Percentiles rank a stretch among this genome's conserved stretches.
Evolutionary conservation across 2,329 filamentous ascomycete genomes (phyloP).

Genomic region (Stachybotrys elegans): DNA sequence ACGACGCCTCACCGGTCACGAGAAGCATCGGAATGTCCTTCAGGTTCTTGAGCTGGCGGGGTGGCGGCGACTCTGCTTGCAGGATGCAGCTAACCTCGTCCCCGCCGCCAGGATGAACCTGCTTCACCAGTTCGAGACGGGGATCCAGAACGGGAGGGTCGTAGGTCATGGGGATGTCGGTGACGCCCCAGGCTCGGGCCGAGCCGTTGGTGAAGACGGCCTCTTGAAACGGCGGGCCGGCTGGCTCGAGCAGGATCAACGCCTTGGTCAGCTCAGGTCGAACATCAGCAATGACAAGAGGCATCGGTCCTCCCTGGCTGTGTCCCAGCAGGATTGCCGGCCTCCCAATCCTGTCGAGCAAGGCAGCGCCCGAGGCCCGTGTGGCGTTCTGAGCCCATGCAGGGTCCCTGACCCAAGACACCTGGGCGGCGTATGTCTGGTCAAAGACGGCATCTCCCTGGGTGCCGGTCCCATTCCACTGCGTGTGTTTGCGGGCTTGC

Average conservation of each 20-base stretch:
- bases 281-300: conserved; percentile 19
- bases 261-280: conserved; percentile 34
- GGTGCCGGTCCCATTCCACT: too few relatives aligned
- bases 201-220: conserved; percentile 28
- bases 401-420: too few relatives aligned
- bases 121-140: conserved; percentile 30
- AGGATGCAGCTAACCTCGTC: too few relatives aligned
- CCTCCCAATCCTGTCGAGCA: conserved; percentile 36
- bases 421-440: too few relatives aligned
- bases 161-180: conserved; percentile 44
- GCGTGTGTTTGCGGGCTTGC: too few relatives aligned
- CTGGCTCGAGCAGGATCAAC: conserved; percentile 40
- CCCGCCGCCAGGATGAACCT: conserved; percentile 18
- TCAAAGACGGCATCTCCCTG: too few relatives aligned
- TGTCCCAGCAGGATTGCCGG: conserved; percentile 37
- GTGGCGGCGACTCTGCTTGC: too few relatives aligned
- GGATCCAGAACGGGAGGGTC: conserved; percentile 33
- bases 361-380: conserved; percentile 34
- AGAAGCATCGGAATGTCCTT: too few relatives aligned
- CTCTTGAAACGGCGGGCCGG: conserved; percentile 41
- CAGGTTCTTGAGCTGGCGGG: too few relatives aligned
- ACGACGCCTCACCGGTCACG: too few relatives aligned
- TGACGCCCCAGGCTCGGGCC: conserved; percentile 38
- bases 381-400: too few relatives aligned
- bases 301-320: conserved; percentile 38